A percentile compares a stretch with the other conserved stretches of the same genome.
These are phyloP conservation scores for Xylariaceae sp. DNA, from an alignment of 2,329 filamentous ascomycete genomes.

Conservation along the genomic window DNA sequence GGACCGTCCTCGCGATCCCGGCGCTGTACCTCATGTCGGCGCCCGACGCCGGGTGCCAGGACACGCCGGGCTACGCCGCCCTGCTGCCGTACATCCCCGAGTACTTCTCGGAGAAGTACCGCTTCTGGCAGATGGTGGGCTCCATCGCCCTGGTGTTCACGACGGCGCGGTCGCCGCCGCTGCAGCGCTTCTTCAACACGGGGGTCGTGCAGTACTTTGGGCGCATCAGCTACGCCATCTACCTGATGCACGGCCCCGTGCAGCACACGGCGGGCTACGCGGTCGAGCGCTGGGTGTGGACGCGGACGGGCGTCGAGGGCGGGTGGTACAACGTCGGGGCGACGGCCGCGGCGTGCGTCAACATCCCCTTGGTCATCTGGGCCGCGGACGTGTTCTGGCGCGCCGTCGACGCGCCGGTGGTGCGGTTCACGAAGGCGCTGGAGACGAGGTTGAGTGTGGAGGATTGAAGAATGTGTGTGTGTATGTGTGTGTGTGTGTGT, in stretches of 20 bases:
- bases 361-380: slow-evolving; percentile 49
- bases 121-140: slow-evolving; percentile 54
- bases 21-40: slow-evolving; percentile 50
- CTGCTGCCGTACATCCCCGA: slow-evolving; percentile 44
- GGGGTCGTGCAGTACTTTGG: slow-evolving; percentile 53
- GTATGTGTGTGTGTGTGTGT: neutral
- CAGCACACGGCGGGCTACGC: slow-evolving; percentile 50
- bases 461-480: neutral
- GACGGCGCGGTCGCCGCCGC: slow-evolving; percentile 40
- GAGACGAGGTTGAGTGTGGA: slow-evolving; percentile 33
- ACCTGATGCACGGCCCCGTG: slow-evolving; percentile 56
- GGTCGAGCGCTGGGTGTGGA: slow-evolving; percentile 44
- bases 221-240: slow-evolving; percentile 56
- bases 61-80: slow-evolving; percentile 48
- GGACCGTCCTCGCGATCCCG: slow-evolving; percentile 39
- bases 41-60: slow-evolving; percentile 35
- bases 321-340: slow-evolving; percentile 43
- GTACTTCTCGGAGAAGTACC: slow-evolving; percentile 46
- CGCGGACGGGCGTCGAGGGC: slow-evolving; percentile 41
- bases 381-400: slow-evolving; percentile 54
- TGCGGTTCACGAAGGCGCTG: slow-evolving; percentile 53
- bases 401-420: slow-evolving; percentile 50
- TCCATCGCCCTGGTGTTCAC: slow-evolving; percentile 48
- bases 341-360: slow-evolving; percentile 40
- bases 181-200: slow-evolving; percentile 48